phyloP scores from a whole-genome alignment of 305 asterid species.

The Ilex paraguariensis region DNA sequence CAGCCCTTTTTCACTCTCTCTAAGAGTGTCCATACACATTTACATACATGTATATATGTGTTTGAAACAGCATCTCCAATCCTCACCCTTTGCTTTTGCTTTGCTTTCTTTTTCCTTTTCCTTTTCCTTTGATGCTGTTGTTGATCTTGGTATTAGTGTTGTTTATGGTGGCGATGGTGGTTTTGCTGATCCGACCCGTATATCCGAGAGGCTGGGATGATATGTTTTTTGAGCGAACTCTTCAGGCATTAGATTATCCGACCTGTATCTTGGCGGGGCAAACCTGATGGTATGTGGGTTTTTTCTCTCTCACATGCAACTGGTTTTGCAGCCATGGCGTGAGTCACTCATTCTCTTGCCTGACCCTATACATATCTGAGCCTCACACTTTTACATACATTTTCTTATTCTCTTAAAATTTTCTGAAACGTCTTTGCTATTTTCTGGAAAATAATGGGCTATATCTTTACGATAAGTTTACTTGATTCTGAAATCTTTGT shows the following conservation, averaged over 20 bases:
- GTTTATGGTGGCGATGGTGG: too few relatives aligned
- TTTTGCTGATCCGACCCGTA: too few relatives aligned
- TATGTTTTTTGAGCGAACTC: neutral
- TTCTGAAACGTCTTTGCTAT: too few relatives aligned
- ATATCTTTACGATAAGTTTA: too few relatives aligned
- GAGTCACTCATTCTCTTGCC: slow-evolving; percentile 18
- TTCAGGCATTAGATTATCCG: slow-evolving; percentile 12
- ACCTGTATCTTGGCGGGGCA: slow-evolving; percentile 40
- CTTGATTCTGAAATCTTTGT: too few relatives aligned
- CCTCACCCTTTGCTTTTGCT: neutral
- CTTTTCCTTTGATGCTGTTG: too few relatives aligned
- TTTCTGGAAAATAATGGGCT: too few relatives aligned
- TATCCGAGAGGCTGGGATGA: slow-evolving; percentile 8
- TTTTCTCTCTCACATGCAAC: slow-evolving; percentile 13
- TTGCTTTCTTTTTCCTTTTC: neutral
- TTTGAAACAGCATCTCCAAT: too few relatives aligned
- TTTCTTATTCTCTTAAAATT: too few relatives aligned
- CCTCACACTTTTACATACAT: slow-evolving; percentile 4
- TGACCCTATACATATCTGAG: slow-evolving; percentile 34
- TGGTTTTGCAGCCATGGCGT: slow-evolving; percentile 42
- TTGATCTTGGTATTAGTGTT: too few relatives aligned
- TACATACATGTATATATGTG: too few relatives aligned
- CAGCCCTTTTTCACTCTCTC: slow-evolving; percentile 11
- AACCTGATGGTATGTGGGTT: slow-evolving; percentile 12
- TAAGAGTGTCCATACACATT: too few relatives aligned